These are phyloP conservation scores for Arachis monticola DNA, from an alignment of 331 rosid species.

Conservation along the genomic window DNA sequence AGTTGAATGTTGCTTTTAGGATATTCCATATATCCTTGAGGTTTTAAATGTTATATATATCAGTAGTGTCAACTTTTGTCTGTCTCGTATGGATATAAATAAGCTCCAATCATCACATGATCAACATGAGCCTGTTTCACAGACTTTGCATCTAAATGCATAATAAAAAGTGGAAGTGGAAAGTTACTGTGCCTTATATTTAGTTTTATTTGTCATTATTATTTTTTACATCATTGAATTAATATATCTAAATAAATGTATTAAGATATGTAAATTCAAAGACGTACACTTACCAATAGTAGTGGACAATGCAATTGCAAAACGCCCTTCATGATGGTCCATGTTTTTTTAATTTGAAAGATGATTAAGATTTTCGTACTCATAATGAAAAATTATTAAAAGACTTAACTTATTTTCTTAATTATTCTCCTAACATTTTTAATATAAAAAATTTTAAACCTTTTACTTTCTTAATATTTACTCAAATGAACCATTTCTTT, in stretches of 20 bases:
- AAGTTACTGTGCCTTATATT: not conserved
- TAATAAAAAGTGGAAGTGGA: constrained; percentile 14
- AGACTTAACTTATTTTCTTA: too few species aligned
- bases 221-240: too few species aligned
- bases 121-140: not conserved
- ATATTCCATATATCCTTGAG: constrained; percentile 46
- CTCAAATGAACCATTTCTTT: too few species aligned
- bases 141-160: constrained; percentile 8
- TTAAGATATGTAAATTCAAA: too few species aligned
- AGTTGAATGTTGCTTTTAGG: constrained; percentile 46
- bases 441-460: too few species aligned
- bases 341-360: constrained; percentile 15
- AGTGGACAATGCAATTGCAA: not conserved
- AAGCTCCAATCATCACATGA: constrained; percentile 19
- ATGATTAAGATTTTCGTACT: not conserved
- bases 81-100: not conserved
- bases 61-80: constrained; percentile 15
- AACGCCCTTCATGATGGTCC: not conserved
- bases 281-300: too few species aligned
- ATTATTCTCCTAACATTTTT: too few species aligned
- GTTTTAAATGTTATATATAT: constrained; percentile 35
- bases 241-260: too few species aligned
- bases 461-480: too few species aligned
- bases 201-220: too few species aligned
- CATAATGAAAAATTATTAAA: too few species aligned